phyloP scores from a whole-genome alignment of 257 asterid species.

The Nicotiana undulata region DNA sequence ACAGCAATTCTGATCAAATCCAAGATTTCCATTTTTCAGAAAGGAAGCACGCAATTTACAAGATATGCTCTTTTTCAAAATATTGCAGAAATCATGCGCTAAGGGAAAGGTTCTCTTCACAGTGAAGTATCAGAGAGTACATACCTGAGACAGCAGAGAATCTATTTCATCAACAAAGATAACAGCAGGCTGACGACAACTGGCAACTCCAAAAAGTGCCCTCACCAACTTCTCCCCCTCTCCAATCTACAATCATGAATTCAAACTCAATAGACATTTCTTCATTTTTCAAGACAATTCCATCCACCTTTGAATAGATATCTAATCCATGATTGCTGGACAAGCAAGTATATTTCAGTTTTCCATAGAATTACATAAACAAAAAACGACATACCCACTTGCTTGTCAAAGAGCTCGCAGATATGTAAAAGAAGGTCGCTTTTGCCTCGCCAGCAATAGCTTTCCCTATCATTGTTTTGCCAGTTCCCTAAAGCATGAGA shows the following conservation, averaged over 20 bases:
- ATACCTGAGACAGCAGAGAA: conserved; percentile 93
- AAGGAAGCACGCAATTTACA: not conserved
- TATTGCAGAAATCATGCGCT: not conserved
- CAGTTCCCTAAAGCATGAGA: conserved; percentile 72
- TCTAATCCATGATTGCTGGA: not conserved
- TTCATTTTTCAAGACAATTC: not conserved
- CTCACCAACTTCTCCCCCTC: conserved; percentile 99
- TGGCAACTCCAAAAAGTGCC: conserved; percentile 97
- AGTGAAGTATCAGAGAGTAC: not conserved
- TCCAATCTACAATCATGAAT: conserved; percentile 63
- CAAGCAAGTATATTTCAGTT: not conserved
- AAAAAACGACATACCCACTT: conserved; percentile 63
- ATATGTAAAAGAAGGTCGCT: conserved; percentile 97
- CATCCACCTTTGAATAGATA: not conserved
- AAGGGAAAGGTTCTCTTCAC: not conserved
- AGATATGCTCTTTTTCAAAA: not conserved
- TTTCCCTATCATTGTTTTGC: conserved; percentile 99
- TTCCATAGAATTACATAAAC: not conserved
- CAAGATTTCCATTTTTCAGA: not conserved
- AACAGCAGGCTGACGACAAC: conserved; percentile 98
- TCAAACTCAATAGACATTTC: not conserved
- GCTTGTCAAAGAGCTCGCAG: conserved; percentile 98
- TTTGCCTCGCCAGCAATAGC: conserved; percentile 99
- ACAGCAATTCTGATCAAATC: not conserved
- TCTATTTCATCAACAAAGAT: conserved; percentile 97